These are phyloP conservation scores for Vigna trinervia DNA, from an alignment of 306 rosid genomes.

Conservation along the genomic window DNA sequence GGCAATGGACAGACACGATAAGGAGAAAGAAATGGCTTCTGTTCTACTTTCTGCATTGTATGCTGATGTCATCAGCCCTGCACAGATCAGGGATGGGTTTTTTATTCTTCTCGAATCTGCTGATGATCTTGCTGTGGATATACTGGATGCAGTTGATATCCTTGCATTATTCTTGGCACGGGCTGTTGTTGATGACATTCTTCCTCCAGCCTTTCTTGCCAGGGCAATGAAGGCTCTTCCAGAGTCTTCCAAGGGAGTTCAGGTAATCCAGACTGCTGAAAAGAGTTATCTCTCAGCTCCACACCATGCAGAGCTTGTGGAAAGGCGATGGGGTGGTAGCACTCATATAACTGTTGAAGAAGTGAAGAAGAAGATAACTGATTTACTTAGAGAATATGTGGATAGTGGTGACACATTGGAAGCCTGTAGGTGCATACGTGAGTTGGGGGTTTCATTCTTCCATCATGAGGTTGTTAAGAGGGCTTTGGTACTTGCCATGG, in stretches of 20 bases:
- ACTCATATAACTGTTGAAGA: slow-evolving; percentile 96
- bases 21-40: slow-evolving; percentile 99
- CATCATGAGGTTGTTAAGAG: slow-evolving; percentile 99
- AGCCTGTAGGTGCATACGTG: slow-evolving; percentile 94
- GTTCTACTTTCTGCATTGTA: slow-evolving; percentile 92
- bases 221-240: slow-evolving; percentile 89
- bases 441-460: slow-evolving; percentile 91
- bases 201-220: slow-evolving; percentile 90
- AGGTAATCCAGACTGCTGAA: slow-evolving; percentile 81
- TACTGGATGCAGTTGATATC: slow-evolving; percentile 89
- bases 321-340: slow-evolving; percentile 98
- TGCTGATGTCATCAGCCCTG: slow-evolving; percentile 92
- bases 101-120: slow-evolving; percentile 93
- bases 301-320: slow-evolving; percentile 98
- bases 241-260: slow-evolving; percentile 88
- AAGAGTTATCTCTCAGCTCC: slow-evolving; percentile 99
- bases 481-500: slow-evolving; percentile 91
- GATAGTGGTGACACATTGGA: slow-evolving; percentile 83
- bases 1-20: slow-evolving; percentile 98
- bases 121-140: slow-evolving; percentile 97
- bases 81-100: slow-evolving; percentile 93
- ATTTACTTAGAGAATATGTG: slow-evolving; percentile 79
- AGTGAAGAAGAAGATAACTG: slow-evolving; percentile 89
- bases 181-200: slow-evolving; percentile 97
- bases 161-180: slow-evolving; percentile 96